Percentiles rank a stretch among this genome's conserved stretches.
Evolutionary conservation across 164 flowering plant species (phyloP).

Genomic region (Sextonia rubra): DNA sequence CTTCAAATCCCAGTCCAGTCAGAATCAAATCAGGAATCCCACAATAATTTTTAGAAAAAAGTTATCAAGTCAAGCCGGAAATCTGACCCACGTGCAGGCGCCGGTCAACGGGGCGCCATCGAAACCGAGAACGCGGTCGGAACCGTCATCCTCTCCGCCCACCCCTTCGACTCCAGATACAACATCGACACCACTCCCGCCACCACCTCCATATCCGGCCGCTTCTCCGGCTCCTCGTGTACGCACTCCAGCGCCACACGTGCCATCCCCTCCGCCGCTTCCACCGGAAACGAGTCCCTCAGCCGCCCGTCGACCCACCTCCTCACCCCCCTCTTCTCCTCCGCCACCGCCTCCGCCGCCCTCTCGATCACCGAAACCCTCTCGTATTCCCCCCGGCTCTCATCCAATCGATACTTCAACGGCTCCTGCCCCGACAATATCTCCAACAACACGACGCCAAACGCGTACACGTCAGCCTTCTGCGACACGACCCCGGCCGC

Average conservation of each 20-base stretch:
- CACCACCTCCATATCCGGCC: slow-evolving; percentile 70
- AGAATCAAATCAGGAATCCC: too few relatives aligned
- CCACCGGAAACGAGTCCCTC: slow-evolving; percentile 68
- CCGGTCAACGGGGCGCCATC: slow-evolving; percentile 45
- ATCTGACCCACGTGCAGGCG: neutral
- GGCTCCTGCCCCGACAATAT: slow-evolving; percentile 69
- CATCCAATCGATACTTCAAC: slow-evolving; percentile 42
- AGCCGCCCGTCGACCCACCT: slow-evolving; percentile 66
- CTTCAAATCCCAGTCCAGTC: too few relatives aligned
- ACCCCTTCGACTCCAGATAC: slow-evolving; percentile 49
- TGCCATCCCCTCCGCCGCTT: slow-evolving; percentile 48
- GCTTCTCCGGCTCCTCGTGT: slow-evolving; percentile 42
- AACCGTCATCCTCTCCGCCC: slow-evolving; percentile 41
- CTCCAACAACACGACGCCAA: slow-evolving; percentile 74
- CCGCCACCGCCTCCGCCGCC: slow-evolving; percentile 36
- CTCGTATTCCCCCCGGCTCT: slow-evolving; percentile 26
- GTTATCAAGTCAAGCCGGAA: too few relatives aligned
- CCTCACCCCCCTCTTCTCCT: slow-evolving; percentile 41
- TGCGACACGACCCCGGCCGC: slow-evolving; percentile 44
- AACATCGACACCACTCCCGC: slow-evolving; percentile 49
- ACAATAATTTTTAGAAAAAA: too few relatives aligned
- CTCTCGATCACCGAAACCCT: slow-evolving; percentile 47
- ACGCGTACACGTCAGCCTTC: slow-evolving; percentile 71
- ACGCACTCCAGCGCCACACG: slow-evolving; percentile 70
- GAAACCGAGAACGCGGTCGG: slow-evolving; percentile 50